Base-by-base conservation (phyloP, 2,329 filamentous ascomycete species). In the Xylogone sp. region DNA sequence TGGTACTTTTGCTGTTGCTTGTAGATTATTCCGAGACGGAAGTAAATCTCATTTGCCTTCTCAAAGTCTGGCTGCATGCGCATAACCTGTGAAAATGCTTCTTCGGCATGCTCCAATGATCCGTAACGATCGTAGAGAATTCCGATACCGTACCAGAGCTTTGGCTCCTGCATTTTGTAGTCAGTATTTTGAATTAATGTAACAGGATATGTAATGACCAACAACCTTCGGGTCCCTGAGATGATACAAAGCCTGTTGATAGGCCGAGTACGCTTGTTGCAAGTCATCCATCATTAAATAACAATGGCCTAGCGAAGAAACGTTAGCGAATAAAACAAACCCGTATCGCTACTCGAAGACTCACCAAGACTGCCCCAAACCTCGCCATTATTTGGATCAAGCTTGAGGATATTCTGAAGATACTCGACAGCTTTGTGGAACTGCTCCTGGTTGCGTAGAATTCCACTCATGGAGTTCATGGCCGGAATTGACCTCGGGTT, bases 1-100 rank as follows among this genome's bases (percentile, higher is more conserved):
- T 78, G 78, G 68, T 92, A 99, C 69, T 97, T 97, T 56, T 92
- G 87, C 68, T 97, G 94, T 65, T 97, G 93, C 70, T 99, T 99
- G 76, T 97, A 97, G 59, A 99, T 97, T 74, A 99, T 99, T n/a
- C 94, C 94, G 8, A 99, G 81, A 22, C 94, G 84, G 73, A 99
- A 99, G 70, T 97, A 99, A 49, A 99, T 97, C 69, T 99, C 94
- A 65, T 97, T 97, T 52, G 93, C 92, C 78, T 99, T 99, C 66
- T 99, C 94, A 61, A 97, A 97, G 62, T 91, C 87, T 3, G 93
- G 94, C 64, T 96, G 88, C 87, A 99, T 97, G 61, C 90, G 87
- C 94, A 99, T 97, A 56, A 99, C 94, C 66, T 97, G 90, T 2
- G 93, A 97, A 67, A 97, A 97, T 4, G 94, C 94, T 68, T 97